Percentiles rank a stretch among this genome's conserved stretches.
Conservation (phyloP, 805 yeast genomes). For the Ogataea ganodermae region DNA sequence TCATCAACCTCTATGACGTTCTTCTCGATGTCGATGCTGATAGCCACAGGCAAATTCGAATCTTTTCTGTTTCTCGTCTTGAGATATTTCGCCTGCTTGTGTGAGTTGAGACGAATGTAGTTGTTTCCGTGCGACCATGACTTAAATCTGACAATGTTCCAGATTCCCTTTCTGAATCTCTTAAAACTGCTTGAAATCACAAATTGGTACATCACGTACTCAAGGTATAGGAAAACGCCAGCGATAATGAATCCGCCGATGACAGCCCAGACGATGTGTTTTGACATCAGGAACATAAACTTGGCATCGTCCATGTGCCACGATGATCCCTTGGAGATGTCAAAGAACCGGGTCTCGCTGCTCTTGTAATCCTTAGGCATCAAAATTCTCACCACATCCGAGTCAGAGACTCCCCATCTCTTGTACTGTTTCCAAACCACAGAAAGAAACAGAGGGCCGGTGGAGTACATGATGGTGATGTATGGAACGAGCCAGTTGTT, state of each 20-base stretch:
- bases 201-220: conserved; percentile 46
- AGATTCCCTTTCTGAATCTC: conserved; percentile 23
- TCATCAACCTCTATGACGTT: conserved; percentile 27
- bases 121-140: conserved; percentile 27
- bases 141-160: conserved; percentile 26
- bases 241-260: conserved; percentile 68
- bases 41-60: conserved; percentile 49
- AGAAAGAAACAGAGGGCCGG: conserved; percentile 87
- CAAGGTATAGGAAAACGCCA: conserved; percentile 44
- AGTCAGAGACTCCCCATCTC: conserved; percentile 72
- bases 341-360: conserved; percentile 63
- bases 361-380: conserved; percentile 73
- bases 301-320: conserved; percentile 93
- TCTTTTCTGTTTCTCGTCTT: conserved; percentile 48
- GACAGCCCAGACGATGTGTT: conserved; percentile 73
- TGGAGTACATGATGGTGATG: conserved; percentile 87
- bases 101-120: conserved; percentile 23
- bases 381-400: conserved; percentile 66
- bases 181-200: conserved; percentile 27
- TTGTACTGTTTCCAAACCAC: conserved; percentile 87
- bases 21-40: conserved; percentile 38
- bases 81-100: conserved; percentile 27
- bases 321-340: conserved; percentile 79
- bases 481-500: conserved; percentile 84
- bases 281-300: conserved; percentile 69